phyloP scores from a whole-genome alignment of 148 eudicot genomes.

The Silene conica region DNA sequence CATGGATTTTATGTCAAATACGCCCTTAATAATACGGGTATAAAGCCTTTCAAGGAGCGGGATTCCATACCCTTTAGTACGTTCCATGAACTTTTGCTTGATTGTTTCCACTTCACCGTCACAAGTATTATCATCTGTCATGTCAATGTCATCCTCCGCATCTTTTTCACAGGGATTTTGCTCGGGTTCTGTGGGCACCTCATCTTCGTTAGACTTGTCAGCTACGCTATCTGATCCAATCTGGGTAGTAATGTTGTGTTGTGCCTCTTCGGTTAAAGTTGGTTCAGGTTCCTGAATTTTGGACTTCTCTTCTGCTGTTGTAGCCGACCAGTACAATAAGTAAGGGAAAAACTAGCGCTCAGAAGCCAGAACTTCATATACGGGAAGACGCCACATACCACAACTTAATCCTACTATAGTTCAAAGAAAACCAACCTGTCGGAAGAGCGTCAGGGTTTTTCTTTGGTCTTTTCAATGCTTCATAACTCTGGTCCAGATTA shows the following conservation, averaged over 20 bases:
- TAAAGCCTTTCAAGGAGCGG: slow-evolving; percentile 89
- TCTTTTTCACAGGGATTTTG: slow-evolving; percentile 21
- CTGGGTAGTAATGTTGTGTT: slow-evolving; percentile 28
- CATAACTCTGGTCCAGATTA: slow-evolving; percentile 75
- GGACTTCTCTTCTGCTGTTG: slow-evolving; percentile 45
- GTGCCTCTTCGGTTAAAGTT: slow-evolving; percentile 42
- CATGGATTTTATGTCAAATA: slow-evolving; percentile 51
- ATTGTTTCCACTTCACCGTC: slow-evolving; percentile 43
- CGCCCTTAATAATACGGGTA: slow-evolving; percentile 68
- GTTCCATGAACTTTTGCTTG: slow-evolving; percentile 56
- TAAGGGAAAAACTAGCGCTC: not conserved
- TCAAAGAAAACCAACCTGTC: slow-evolving; percentile 44
- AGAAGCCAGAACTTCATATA: not conserved
- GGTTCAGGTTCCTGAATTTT: slow-evolving; percentile 31
- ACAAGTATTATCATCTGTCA: slow-evolving; percentile 52
- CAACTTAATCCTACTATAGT: not conserved
- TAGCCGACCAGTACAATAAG: slow-evolving; percentile 1
- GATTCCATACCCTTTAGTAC: slow-evolving; percentile 54
- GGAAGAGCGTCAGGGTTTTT: slow-evolving; percentile 56
- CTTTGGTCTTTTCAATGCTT: slow-evolving; percentile 74
- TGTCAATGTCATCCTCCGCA: slow-evolving; percentile 41
- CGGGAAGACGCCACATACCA: not conserved
- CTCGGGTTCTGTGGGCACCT: slow-evolving; percentile 22
- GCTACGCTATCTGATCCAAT: slow-evolving; percentile 28
- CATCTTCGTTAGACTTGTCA: slow-evolving; percentile 27